Evolutionary conservation across 2,329 filamentous ascomycete species (phyloP), one percentile per base, ranked within the genome.

Genomic region (Fusarium scirpi): DNA sequence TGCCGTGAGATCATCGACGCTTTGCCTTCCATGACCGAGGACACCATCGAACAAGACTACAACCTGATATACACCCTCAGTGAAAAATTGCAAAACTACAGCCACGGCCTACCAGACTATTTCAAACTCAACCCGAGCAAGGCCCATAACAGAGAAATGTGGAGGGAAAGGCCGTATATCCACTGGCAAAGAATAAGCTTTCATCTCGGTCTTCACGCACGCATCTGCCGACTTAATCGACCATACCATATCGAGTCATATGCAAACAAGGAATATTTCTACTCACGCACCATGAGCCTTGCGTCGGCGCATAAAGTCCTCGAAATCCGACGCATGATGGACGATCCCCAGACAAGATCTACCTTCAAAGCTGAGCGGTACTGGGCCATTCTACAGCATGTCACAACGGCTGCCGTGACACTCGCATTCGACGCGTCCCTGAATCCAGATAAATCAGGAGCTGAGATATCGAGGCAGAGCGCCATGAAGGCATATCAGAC

Each of bases 321-420:
- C 6, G 55, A 62, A 20, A 34, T 62, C 5, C 49, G 58, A 20
- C 58, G 58, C 3, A 49, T 30, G 44, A 59, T 62, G 58, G 55
- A 62, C 6, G 27, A 44, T 9, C 12, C 27, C 1, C 15, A 24
- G 7, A 32, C 34, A 2, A 34, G 15, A 8, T 12, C 58, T 7
- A 22, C 25, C 12, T 62, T 60, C 13, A 44, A 38, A n/a, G 54
- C 58, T 2, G 58, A 62, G 29, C 30, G 44, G 10, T 47, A 60
- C 9, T 51, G 29, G 44, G 44, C 47, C 1, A 29, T 60, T 20
- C 29, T 51, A n/a, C 32, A 59, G 15, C 58, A 62, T 9, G 55
- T 60, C 8, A 62, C 55, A 8, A 59, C 54, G 0, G 58, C 58
- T 8, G 58, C 58, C 1, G 6, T 60, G 10, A 43, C 58, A 0